Percentiles rank a stretch among this genome's conserved stretches.
phyloP scores from a whole-genome alignment of 2,329 filamentous ascomycete genomes.

The Arachnomyces sp. region DNA sequence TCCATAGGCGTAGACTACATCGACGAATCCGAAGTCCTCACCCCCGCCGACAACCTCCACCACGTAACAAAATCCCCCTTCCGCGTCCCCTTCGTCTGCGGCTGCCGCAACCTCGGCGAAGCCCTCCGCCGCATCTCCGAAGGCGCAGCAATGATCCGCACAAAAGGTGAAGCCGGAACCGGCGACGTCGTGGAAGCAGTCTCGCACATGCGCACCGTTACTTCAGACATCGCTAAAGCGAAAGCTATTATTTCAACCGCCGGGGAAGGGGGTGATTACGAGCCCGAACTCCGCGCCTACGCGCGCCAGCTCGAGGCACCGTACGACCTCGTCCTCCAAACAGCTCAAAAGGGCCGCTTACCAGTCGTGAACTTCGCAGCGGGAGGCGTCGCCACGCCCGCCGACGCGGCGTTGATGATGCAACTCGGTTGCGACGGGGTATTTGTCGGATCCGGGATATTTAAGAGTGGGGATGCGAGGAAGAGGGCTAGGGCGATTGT shows the following conservation, averaged over 20 bases:
- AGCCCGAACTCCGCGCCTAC: conserved; percentile 66
- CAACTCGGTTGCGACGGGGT: conserved; percentile 96
- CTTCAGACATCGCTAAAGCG: conserved; percentile 68
- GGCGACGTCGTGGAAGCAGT: conserved; percentile 96
- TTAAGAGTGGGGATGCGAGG: conserved; percentile 87
- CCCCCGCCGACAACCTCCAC: conserved; percentile 79
- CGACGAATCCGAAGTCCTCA: conserved; percentile 95
- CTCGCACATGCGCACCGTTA: conserved; percentile 88
- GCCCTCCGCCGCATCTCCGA: conserved; percentile 83
- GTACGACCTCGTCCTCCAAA: conserved; percentile 71
- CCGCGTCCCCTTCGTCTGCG: conserved; percentile 86
- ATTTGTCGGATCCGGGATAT: conserved; percentile 93
- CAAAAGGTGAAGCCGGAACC: conserved; percentile 95
- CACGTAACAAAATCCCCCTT: conserved; percentile 86
- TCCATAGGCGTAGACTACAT: conserved; percentile 94
- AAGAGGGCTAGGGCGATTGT: conserved; percentile 93
- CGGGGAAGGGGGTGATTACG: conserved; percentile 40
- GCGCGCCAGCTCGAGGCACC: conserved; percentile 76
- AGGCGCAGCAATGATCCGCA: conserved; percentile 97
- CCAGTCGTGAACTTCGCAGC: conserved; percentile 98
- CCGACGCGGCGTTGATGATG: conserved; percentile 98
- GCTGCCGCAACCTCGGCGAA: conserved; percentile 89
- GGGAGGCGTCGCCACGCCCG: conserved; percentile 97
- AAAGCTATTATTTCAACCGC: conserved; percentile 41
- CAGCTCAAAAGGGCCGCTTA: conserved; percentile 74